A percentile compares a stretch with the other conserved stretches of the same genome.
Conservation (phyloP, 768 basidiomycete genomes). For the Tricholoma sp. region DNA sequence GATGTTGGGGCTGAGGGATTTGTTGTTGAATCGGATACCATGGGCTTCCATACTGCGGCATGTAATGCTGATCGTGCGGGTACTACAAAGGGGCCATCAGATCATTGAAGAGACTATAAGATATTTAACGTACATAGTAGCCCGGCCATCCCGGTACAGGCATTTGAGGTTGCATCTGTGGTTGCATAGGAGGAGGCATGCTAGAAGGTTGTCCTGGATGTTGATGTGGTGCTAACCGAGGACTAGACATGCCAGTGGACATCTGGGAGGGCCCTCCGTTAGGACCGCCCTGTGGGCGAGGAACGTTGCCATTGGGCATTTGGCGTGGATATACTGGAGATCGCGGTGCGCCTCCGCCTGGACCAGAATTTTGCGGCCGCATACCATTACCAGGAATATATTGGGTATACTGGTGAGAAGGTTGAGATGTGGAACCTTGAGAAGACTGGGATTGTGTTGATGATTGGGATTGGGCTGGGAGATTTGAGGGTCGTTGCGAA, state of each 20-base stretch:
- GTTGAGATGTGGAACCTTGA: constrained; percentile 33
- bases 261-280: constrained; percentile 48
- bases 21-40: constrained; percentile 40
- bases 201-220: constrained; percentile 48
- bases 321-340: constrained; percentile 63
- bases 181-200: constrained; percentile 43
- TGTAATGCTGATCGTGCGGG: constrained; percentile 37
- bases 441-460: constrained; percentile 28
- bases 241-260: constrained; percentile 57
- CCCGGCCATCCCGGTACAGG: constrained; percentile 34
- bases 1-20: constrained; percentile 33
- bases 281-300: constrained; percentile 54
- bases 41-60: constrained; percentile 29
- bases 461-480: constrained; percentile 48
- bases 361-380: constrained; percentile 41
- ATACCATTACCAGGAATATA: constrained; percentile 43
- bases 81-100: constrained; percentile 26
- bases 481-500: constrained; percentile 45
- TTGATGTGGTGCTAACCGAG: constrained; percentile 58
- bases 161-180: constrained; percentile 36
- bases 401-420: constrained; percentile 36
- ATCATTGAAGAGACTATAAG: not conserved
- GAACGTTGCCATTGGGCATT: constrained; percentile 55
- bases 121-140: constrained; percentile 53
- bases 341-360: constrained; percentile 50